Evolutionary conservation across 192 early-diverging fungal genomes (phyloP).

Genomic region (Coemansia sp.): DNA sequence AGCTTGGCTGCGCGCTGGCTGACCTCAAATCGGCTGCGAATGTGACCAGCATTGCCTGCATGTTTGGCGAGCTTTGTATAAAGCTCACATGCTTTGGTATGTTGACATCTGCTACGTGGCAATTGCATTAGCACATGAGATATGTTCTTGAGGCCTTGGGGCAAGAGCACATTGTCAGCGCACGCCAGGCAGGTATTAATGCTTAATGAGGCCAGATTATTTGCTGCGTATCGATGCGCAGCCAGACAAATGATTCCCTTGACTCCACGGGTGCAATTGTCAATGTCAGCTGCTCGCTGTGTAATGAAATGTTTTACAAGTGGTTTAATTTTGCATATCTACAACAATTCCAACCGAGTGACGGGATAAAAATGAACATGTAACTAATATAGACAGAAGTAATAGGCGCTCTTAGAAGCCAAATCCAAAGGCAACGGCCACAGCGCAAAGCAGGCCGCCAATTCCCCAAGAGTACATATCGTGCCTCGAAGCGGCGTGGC

Average conservation of each 20-base stretch:
- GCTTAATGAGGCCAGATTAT: background rate
- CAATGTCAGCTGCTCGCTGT: background rate
- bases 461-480: conserved; percentile 14
- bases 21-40: background rate
- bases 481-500: conserved; percentile 1
- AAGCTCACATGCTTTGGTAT: background rate
- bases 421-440: conserved; percentile 21
- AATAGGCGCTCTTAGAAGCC: conserved; percentile 18
- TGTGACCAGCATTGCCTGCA: conserved; percentile 3
- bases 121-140: background rate
- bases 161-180: background rate
- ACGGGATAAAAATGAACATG: background rate
- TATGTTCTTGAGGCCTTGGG: background rate
- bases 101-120: background rate
- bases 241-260: background rate
- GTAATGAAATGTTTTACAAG: too few relatives aligned
- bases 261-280: background rate
- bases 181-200: conserved; percentile 1
- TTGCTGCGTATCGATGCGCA: background rate
- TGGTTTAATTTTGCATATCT: background rate
- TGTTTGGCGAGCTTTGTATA: background rate
- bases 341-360: background rate
- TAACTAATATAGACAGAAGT: background rate
- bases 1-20: background rate
- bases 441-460: conserved; percentile 11